Conservation (phyloP, 352 stramenopile genomes). For the Pythium aristosporum region DNA sequence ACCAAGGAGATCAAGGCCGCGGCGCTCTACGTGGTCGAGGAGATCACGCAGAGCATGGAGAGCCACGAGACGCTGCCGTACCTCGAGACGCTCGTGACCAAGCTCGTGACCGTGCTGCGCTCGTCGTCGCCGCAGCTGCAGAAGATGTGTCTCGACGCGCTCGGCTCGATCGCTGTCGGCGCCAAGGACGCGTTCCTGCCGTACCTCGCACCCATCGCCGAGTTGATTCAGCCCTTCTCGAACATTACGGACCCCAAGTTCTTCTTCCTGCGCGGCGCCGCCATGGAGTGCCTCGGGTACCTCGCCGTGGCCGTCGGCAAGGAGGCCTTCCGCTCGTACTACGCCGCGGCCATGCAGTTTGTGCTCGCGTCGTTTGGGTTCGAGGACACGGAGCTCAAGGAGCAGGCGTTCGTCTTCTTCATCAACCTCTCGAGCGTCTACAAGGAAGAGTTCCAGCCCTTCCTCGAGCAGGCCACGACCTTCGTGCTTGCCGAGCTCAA, state of each 20-base stretch:
- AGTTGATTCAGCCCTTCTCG: conserved; percentile 90
- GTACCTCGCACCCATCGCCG: conserved; percentile 90
- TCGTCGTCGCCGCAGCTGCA: conserved; percentile 91
- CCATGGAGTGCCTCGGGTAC: conserved; percentile 98
- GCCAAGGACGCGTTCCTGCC: conserved; percentile 97
- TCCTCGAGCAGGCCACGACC: conserved; percentile 80
- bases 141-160: conserved; percentile 96
- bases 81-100: conserved; percentile 94
- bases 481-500: conserved; percentile 71
- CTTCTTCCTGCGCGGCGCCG: conserved; percentile 93
- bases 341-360: conserved; percentile 93
- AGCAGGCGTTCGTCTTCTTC: conserved; percentile 98
- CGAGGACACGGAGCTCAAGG: conserved; percentile 95
- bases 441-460: conserved; percentile 96
- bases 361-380: conserved; percentile 92
- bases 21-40: conserved; percentile 97
- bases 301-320: conserved; percentile 96
- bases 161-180: conserved; percentile 96
- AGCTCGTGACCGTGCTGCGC: conserved; percentile 93
- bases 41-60: conserved; percentile 98
- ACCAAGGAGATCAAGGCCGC: conserved; percentile 94
- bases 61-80: conserved; percentile 93
- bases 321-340: conserved; percentile 95
- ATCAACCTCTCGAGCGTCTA: conserved; percentile 98
- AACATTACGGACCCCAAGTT: conserved; percentile 91